Evolutionary conservation across 2,329 filamentous ascomycete genomes (phyloP).

Genomic region (Emydomyces testavorans): DNA sequence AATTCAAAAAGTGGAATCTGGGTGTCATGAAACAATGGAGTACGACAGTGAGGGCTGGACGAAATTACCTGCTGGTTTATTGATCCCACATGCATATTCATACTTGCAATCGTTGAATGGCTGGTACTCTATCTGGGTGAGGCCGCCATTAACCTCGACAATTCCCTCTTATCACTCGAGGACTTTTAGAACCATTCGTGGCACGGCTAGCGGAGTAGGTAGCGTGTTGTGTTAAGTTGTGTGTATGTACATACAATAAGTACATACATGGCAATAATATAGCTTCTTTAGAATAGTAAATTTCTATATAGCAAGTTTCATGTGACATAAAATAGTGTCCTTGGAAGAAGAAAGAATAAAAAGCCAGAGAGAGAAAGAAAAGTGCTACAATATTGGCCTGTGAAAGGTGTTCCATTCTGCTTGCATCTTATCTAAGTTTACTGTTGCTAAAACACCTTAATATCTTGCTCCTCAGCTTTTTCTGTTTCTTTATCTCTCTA

Average conservation of each 20-base stretch:
- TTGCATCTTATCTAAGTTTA: no score
- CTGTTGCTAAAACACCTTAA: background rate
- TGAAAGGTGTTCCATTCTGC: no score
- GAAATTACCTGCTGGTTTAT: background rate
- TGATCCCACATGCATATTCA: slow-evolving; percentile 1
- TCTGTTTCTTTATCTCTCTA: background rate
- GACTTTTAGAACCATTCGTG: background rate
- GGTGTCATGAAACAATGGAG: background rate
- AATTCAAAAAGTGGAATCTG: background rate
- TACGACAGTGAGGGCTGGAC: background rate
- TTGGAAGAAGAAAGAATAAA: no score
- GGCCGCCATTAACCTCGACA: background rate
- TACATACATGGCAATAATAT: no score
- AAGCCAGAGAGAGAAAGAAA: no score
- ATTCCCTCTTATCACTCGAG: background rate
- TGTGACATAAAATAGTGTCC: no score
- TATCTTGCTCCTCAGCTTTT: background rate
- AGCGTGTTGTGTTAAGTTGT: background rate
- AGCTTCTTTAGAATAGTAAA: no score
- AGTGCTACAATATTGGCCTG: no score
- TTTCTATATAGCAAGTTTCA: no score
- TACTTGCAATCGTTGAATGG: slow-evolving; percentile 3
- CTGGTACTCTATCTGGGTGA: slow-evolving; percentile 2
- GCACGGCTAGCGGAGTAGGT: background rate
- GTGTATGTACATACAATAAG: no score